Base-by-base conservation (phyloP, 441 rosid species). In the Pelargonium australe region DNA sequence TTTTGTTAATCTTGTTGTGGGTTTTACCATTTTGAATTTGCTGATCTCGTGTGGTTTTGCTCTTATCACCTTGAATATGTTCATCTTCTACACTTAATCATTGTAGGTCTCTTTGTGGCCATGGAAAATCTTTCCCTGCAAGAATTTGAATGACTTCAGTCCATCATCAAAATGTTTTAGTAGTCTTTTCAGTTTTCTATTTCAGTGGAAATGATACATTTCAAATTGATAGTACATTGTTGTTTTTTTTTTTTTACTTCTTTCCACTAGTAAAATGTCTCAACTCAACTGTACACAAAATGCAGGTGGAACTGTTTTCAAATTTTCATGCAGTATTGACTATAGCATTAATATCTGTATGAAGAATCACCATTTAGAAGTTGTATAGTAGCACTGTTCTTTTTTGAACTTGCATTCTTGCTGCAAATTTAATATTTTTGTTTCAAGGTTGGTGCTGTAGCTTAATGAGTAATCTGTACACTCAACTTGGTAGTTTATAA, bases 11-110 rank as follows among this genome's bases (percentile, higher is more conserved):
- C 43, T 40, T 40, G 9, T 40, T 40, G 43, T 40, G 14, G 60
- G 60, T 14, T n/a, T 53, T 53, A 53, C 19, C 60, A n/a, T 53
- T 53, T 53, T 53, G 60, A 53, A n/a, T 53, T 51, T 51, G 16
- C 58, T 51, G 58, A n/a, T 55, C 58, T 53, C 14, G 20, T 53
- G 7, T 53, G 17, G 60, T 16, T 14, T 53, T 53, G 60, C 14
- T 53, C 19, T 7, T 14, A 40, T n/a, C 19, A 14, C 60, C 60
- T 53, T 53, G 60, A 14, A 53, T 53, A 14, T 13, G 60, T 53
- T 53, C 60, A 53, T 53, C 20, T 53, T 53, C 60, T 53, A 4
- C 60, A 53, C 60, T 53, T 53, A 14, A 14, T 53, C 60, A 53
- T 4, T 53, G 17, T 14, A 40, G 43, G 43, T 40, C 2, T 40